Base-by-base conservation (phyloP, 352 stramenopile genomes). In the Pythium myriotylum region DNA sequence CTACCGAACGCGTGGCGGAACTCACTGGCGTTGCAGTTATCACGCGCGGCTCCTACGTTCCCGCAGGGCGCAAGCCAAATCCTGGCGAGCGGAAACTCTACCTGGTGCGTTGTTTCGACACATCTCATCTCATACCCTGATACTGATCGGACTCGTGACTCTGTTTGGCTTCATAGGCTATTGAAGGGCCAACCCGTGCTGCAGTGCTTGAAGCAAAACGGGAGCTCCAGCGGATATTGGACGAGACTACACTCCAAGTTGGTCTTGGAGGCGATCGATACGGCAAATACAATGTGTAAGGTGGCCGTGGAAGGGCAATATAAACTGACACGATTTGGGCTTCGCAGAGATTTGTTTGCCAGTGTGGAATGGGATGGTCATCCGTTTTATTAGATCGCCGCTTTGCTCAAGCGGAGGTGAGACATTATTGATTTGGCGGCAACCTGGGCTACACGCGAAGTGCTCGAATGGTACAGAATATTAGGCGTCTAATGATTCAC, bases 181-280 rank as follows among this genome's bases (percentile, higher is more conserved):
- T 96, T 52, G 85, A 93, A 64, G 87, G 82, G 20, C 72, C 84
- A 33, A 89, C 84, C 3, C 79, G 85, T 52, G 64, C 73, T 29
- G 79, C 87, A 4, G 87, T 96, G 50, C 45, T 92, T 23, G 84
- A 96, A 22, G 87, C 87, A 14, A 84, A 77, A 50, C 72, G 80
- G 51, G 87, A 96, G 54, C 61, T 96, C 58, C 87, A 94, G 67
- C 85, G 85, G 40, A 92, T 96, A 73, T 65, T 96, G 75, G 84
- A 96, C 56, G 87, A 96, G 73, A 94, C 86, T 48, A 96, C 87
- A 51, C 72, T 96, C 43, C 84, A 96, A 86, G 85, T 96, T 20
- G 87, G 87, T 20, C 73, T 96, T 16, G 82, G 84, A 54, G 81
- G 80, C 58, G 84, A 96, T 67, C 91, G 92, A 68, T 94, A 94